Percentiles rank a stretch among this genome's conserved stretches.
phyloP scores from a whole-genome alignment of 208 protist species.

The Endotrypanum monterogeii region DNA sequence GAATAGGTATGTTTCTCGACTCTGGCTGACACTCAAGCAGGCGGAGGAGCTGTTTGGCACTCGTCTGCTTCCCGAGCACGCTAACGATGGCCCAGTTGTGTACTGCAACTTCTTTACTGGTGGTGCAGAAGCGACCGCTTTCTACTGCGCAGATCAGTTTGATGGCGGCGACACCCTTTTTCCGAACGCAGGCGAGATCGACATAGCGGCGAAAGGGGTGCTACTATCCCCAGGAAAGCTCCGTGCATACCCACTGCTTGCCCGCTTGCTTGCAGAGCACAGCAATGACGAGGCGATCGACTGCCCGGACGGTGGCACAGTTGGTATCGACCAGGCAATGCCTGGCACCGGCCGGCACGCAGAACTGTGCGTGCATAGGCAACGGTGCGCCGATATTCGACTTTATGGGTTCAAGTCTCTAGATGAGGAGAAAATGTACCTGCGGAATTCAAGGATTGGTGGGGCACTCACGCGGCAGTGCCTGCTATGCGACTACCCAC shows the following conservation, averaged over 20 bases:
- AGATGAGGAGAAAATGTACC: not conserved
- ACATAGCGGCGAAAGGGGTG: slow-evolving; percentile 54
- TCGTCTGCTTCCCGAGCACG: slow-evolving; percentile 35
- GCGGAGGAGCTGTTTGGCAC: slow-evolving; percentile 48
- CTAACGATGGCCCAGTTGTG: slow-evolving; percentile 49
- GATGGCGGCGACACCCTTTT: slow-evolving; percentile 35
- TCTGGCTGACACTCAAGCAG: slow-evolving; percentile 66
- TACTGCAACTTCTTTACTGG: slow-evolving; percentile 50
- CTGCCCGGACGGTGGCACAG: not conserved
- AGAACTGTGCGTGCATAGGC: slow-evolving; percentile 21
- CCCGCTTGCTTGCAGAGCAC: slow-evolving; percentile 23
- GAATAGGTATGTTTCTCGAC: slow-evolving; percentile 77
- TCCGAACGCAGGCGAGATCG: slow-evolving; percentile 45
- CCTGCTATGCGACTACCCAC: slow-evolving; percentile 48
- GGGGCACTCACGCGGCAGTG: slow-evolving; percentile 32
- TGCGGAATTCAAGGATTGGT: not conserved
- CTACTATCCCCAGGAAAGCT: slow-evolving; percentile 35
- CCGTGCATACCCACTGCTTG: slow-evolving; percentile 61
- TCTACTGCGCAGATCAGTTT: slow-evolving; percentile 88
- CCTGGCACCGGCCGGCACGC: slow-evolving; percentile 31
- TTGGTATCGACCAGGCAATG: slow-evolving; percentile 39
- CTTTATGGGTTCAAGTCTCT: slow-evolving; percentile 24
- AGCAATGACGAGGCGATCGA: not conserved
- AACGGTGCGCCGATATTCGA: slow-evolving; percentile 16
- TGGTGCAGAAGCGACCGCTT: slow-evolving; percentile 33